Evolutionary conservation across 495 filamentous ascomycete species (phyloP).

Genomic region (Penicillium paxilli): DNA sequence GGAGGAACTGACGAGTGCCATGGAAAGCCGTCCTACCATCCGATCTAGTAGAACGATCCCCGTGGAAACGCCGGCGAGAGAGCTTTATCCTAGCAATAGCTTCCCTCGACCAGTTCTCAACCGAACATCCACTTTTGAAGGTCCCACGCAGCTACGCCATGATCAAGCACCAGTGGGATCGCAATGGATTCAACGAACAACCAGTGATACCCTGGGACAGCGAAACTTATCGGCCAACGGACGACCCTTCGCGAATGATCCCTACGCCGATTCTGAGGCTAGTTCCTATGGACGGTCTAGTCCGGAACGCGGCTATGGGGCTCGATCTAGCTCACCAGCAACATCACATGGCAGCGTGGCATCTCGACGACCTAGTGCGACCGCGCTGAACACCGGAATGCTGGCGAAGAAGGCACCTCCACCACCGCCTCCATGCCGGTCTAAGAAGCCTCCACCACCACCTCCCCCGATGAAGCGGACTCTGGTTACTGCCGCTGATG

Average conservation of each 20-base stretch:
- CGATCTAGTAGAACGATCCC: slow-evolving; percentile 51
- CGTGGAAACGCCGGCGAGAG: slow-evolving; percentile 36
- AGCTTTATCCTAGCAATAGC: slow-evolving; percentile 25
- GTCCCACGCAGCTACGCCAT: slow-evolving; percentile 52
- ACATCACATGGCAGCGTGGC: slow-evolving; percentile 61
- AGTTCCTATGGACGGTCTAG: slow-evolving; percentile 56
- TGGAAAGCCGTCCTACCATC: slow-evolving; percentile 60
- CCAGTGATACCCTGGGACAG: slow-evolving; percentile 55
- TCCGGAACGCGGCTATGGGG: slow-evolving; percentile 54
- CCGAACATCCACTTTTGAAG: slow-evolving; percentile 58
- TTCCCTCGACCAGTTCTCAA: slow-evolving; percentile 43
- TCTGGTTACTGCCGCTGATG: slow-evolving; percentile 32
- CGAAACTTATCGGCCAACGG: slow-evolving; percentile 23
- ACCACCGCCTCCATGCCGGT: slow-evolving; percentile 76
- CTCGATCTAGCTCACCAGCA: slow-evolving; percentile 60
- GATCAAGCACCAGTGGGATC: slow-evolving; percentile 45
- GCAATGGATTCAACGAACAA: slow-evolving; percentile 53
- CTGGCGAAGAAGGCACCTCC: slow-evolving; percentile 69
- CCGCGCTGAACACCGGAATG: slow-evolving; percentile 36
- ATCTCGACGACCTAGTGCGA: slow-evolving; percentile 56
- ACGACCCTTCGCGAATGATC: slow-evolving; percentile 45
- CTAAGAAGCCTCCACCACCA: slow-evolving; percentile 73
- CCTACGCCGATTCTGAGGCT: slow-evolving; percentile 64
- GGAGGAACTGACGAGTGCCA: slow-evolving; percentile 49
- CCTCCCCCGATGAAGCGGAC: slow-evolving; percentile 52